A percentile compares a stretch with the other conserved stretches of the same genome.
These are phyloP conservation scores for Petunia secreta DNA, from an alignment of 257 asterid genomes.

Conservation along the genomic window DNA sequence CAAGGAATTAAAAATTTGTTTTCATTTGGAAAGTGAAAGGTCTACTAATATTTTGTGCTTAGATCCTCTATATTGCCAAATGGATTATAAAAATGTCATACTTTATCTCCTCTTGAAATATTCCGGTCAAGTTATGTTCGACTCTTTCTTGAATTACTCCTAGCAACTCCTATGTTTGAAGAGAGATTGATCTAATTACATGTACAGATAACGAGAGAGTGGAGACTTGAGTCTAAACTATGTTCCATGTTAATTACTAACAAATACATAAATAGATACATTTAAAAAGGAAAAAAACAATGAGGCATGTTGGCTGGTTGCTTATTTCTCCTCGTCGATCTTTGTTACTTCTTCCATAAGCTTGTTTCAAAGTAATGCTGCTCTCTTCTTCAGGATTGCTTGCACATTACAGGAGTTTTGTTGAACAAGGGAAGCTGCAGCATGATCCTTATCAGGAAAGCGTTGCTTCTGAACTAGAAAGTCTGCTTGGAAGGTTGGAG, in stretches of 20 bases:
- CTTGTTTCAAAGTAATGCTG: slow-evolving; percentile 26
- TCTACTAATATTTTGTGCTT: background rate
- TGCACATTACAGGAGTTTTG: slow-evolving; percentile 72
- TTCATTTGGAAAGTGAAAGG: background rate
- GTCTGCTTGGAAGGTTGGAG: slow-evolving; percentile 73
- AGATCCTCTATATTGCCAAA: background rate
- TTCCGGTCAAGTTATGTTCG: background rate
- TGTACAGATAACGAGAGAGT: background rate
- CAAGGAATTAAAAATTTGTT: background rate
- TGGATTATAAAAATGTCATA: background rate
- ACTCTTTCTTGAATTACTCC: background rate
- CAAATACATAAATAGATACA: background rate
- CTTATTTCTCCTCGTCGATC: background rate
- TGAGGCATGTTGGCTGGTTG: slow-evolving; percentile 7
- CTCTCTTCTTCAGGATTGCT: slow-evolving; percentile 66
- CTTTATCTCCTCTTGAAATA: slow-evolving; percentile 9
- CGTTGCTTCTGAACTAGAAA: slow-evolving; percentile 78
- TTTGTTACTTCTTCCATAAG: slow-evolving; percentile 1
- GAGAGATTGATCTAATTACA: slow-evolving; percentile 3
- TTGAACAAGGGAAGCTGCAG: slow-evolving; percentile 81
- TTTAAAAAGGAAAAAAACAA: background rate
- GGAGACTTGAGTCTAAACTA: background rate
- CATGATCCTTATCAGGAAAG: slow-evolving; percentile 89
- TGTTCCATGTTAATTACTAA: background rate
- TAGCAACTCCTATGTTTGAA: background rate